A percentile compares a stretch with the other conserved stretches of the same genome.
These are phyloP conservation scores for Oryza coarctata DNA, from an alignment of 176 grass and related monocot species.

Conservation along the genomic window DNA sequence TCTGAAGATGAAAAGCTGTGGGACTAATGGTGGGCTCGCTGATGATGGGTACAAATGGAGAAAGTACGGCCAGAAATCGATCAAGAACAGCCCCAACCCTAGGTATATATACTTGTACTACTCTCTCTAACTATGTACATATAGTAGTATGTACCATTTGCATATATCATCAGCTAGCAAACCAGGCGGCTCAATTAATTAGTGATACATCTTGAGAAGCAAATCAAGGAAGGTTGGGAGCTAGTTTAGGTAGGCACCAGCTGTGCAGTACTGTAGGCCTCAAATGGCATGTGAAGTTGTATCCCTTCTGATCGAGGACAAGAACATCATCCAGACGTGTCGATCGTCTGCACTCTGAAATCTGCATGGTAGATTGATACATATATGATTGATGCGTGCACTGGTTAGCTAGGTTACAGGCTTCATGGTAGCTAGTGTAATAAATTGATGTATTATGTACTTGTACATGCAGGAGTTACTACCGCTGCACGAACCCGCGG, in stretches of 20 bases:
- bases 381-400: too few relatives aligned
- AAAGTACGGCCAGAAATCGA: slow-evolving; percentile 94
- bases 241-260: neutral
- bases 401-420: too few relatives aligned
- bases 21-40: slow-evolving; percentile 46
- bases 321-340: neutral
- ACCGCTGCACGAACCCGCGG: slow-evolving; percentile 92
- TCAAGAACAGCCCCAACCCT: slow-evolving; percentile 97
- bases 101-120: too few relatives aligned
- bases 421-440: too few relatives aligned
- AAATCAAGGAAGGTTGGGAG: neutral
- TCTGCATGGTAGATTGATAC: too few relatives aligned
- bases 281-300: neutral
- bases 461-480: slow-evolving; percentile 75
- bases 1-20: slow-evolving; percentile 68
- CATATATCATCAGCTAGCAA: neutral
- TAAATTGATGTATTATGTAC: too few relatives aligned
- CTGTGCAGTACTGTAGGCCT: neutral
- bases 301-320: neutral
- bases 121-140: neutral
- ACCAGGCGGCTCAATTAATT: neutral
- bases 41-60: slow-evolving; percentile 99
- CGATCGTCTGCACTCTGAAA: neutral
- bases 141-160: neutral
- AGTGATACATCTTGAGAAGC: neutral